A percentile compares a stretch with the other conserved stretches of the same genome.
Evolutionary conservation across 1,139 yeast genomes (phyloP).

Genomic region (Kodamaea ohmeri): DNA sequence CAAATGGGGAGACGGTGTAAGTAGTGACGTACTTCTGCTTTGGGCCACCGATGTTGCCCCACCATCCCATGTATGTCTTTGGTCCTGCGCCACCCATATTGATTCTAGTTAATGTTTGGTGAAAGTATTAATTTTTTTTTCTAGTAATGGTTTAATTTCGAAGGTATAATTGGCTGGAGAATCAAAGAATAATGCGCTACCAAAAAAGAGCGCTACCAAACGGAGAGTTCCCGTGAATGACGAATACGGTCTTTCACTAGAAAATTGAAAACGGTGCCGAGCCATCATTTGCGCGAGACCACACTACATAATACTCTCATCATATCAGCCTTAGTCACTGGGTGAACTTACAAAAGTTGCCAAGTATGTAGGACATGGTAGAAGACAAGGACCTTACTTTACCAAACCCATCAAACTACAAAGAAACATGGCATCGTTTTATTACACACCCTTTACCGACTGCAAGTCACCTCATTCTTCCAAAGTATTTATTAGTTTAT

Average conservation of each 20-base stretch:
- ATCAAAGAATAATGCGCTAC: conserved; percentile 4
- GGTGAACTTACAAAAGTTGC: no score
- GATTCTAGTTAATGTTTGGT: conserved; percentile 8
- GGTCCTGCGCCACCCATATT: conserved; percentile 67
- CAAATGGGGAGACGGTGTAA: conserved; percentile 90
- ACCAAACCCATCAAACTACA: no score
- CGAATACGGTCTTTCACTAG: no score
- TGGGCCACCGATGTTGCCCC: conserved; percentile 89
- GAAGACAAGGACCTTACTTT: no score
- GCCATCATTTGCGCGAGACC: no score
- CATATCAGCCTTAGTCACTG: no score
- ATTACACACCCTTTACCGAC: background rate
- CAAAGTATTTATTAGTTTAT: conserved; percentile 11
- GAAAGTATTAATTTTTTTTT: conserved; percentile 8
- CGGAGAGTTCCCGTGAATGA: background rate
- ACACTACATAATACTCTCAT: no score
- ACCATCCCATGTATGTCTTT: conserved; percentile 92
- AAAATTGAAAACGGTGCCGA: no score
- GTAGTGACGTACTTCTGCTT: conserved; percentile 82
- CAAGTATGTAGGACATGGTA: no score
- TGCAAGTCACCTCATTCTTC: conserved; percentile 1
- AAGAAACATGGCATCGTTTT: no score
- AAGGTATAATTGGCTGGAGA: conserved; percentile 14
- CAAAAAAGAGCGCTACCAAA: conserved; percentile 3
- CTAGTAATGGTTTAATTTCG: conserved; percentile 8